phyloP scores from a whole-genome alignment of 352 stramenopile genomes.

The Phytophthora colocasiae region DNA sequence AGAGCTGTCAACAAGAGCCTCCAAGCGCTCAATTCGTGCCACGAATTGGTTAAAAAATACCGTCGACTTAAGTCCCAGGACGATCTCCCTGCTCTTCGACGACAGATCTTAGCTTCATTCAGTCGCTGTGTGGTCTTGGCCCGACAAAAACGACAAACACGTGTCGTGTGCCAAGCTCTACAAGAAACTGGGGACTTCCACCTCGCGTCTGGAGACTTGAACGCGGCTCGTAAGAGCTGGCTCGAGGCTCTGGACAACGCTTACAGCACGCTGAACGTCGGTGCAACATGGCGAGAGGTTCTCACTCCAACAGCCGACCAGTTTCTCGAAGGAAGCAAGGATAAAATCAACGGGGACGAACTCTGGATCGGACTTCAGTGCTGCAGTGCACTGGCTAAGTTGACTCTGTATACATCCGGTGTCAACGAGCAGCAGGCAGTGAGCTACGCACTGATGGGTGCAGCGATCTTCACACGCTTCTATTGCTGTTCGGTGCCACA shows the following conservation, averaged over 20 bases:
- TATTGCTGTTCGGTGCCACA: slow-evolving; percentile 70
- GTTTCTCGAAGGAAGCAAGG: slow-evolving; percentile 24
- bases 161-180: slow-evolving; percentile 62
- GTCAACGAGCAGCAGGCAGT: slow-evolving; percentile 47
- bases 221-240: slow-evolving; percentile 68
- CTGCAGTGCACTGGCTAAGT: slow-evolving; percentile 61
- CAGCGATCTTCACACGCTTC: slow-evolving; percentile 61
- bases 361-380: slow-evolving; percentile 62
- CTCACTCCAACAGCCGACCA: slow-evolving; percentile 30
- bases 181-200: slow-evolving; percentile 79
- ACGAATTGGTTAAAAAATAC: slow-evolving; percentile 57
- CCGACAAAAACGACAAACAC: slow-evolving; percentile 74
- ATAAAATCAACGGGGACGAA: slow-evolving; percentile 60
- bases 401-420: slow-evolving; percentile 53
- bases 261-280: slow-evolving; percentile 61
- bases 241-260: slow-evolving; percentile 80
- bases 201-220: slow-evolving; percentile 50
- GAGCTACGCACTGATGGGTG: slow-evolving; percentile 75
- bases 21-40: slow-evolving; percentile 58
- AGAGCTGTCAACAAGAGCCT: slow-evolving; percentile 73
- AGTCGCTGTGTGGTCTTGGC: slow-evolving; percentile 59
- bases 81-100: slow-evolving; percentile 24
- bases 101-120: slow-evolving; percentile 54
- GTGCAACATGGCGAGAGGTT: slow-evolving; percentile 57
- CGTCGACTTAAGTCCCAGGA: slow-evolving; percentile 22